Conservation (phyloP, 306 rosid species). For the Cotoneaster glaucophyllus region DNA sequence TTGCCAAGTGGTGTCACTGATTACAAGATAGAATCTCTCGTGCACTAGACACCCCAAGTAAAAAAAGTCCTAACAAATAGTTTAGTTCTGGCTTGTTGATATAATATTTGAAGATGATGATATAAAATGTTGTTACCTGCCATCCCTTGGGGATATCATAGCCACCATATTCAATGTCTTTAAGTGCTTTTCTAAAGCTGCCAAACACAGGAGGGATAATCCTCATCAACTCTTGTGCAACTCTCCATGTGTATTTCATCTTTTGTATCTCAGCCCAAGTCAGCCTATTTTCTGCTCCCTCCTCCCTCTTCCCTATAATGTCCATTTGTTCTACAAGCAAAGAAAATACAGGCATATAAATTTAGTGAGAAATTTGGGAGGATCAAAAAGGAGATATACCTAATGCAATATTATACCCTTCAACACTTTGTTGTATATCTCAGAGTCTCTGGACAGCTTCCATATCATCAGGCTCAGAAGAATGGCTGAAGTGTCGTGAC, state of each 20-base stretch:
- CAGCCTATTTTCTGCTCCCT: slow-evolving; percentile 24
- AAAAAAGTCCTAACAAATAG: too few species aligned
- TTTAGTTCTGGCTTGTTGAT: too few species aligned
- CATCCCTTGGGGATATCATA: slow-evolving; percentile 54
- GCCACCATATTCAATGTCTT: slow-evolving; percentile 33
- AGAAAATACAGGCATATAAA: neutral
- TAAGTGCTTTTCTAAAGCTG: slow-evolving; percentile 34
- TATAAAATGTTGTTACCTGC: slow-evolving; percentile 26
- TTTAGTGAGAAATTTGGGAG: neutral
- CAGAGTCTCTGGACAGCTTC: slow-evolving; percentile 40
- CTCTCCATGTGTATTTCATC: slow-evolving; percentile 58
- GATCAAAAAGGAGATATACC: neutral
- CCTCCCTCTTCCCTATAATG: slow-evolving; percentile 31
- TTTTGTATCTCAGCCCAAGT: slow-evolving; percentile 47
- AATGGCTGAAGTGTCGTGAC: slow-evolving; percentile 43
- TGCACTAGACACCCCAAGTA: too few species aligned
- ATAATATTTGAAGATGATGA: neutral
- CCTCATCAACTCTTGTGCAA: slow-evolving; percentile 52
- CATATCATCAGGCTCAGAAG: slow-evolving; percentile 44
- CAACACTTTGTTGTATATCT: slow-evolving; percentile 39
- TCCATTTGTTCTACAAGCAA: slow-evolving; percentile 33
- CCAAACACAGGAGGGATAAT: slow-evolving; percentile 46
- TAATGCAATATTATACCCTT: slow-evolving; percentile 25
- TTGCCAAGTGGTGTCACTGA: too few species aligned
- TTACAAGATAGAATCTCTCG: too few species aligned